These are phyloP conservation scores for Parietichytrium sp. DNA, from an alignment of 108 stramenopile species.

Conservation along the genomic window DNA sequence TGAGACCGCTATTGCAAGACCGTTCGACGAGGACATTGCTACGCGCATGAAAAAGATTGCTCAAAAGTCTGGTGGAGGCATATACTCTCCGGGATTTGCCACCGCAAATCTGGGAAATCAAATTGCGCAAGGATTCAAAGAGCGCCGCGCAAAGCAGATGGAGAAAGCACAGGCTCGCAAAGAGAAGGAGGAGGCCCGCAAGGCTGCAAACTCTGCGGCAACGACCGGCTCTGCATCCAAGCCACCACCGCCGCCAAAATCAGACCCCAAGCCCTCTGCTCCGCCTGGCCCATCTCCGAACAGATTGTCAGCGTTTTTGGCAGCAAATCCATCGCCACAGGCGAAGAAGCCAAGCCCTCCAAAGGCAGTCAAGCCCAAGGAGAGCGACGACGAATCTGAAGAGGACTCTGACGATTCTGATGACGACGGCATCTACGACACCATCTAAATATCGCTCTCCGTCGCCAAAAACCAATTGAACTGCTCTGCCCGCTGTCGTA, in stretches of 20 bases:
- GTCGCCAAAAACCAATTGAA: too few relatives aligned
- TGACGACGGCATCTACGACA: too few relatives aligned
- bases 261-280: background rate
- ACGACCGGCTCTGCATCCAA: background rate
- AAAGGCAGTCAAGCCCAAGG: background rate
- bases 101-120: conserved; percentile 13
- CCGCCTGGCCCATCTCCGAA: background rate
- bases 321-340: background rate
- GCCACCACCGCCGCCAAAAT: background rate
- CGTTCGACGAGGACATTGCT: background rate
- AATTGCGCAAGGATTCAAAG: conserved; percentile 36
- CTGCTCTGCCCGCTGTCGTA: too few relatives aligned
- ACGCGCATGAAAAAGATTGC: conserved; percentile 16
- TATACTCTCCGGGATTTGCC: background rate
- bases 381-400: background rate
- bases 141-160: conserved; percentile 26
- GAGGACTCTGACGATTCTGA: background rate
- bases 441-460: too few relatives aligned
- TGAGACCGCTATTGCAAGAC: background rate
- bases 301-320: background rate
- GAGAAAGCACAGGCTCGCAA: conserved; percentile 12
- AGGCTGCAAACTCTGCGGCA: background rate
- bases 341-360: background rate
- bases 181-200: background rate
- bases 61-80: background rate